A percentile compares a stretch with the other conserved stretches of the same genome.
phyloP scores from a whole-genome alignment of 805 yeast species.

The Wickerhamiella alocasiicola region DNA sequence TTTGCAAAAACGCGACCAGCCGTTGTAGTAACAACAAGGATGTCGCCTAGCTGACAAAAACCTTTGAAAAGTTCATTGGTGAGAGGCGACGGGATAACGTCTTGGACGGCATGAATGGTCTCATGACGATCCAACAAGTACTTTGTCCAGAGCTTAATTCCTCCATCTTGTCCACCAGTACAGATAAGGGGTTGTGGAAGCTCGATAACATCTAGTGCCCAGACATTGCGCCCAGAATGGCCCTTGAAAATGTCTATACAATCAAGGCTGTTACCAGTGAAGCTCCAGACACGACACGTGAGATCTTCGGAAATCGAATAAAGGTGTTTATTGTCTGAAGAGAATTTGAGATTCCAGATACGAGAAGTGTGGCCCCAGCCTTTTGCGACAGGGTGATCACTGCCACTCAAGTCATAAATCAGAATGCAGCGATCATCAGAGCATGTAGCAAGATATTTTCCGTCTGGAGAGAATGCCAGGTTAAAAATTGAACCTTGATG shows the following conservation, averaged over 20 bases:
- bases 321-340: constrained; percentile 30
- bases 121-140: constrained; percentile 3
- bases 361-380: constrained; percentile 98
- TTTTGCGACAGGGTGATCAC: constrained; percentile 48
- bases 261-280: constrained; percentile 24
- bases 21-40: constrained; percentile 3
- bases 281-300: constrained; percentile 66
- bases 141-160: constrained; percentile 46
- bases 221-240: constrained; percentile 75
- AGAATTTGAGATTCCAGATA: constrained; percentile 69
- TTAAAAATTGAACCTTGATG: constrained; percentile 92
- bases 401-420: constrained; percentile 51
- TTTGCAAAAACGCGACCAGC: constrained; percentile 10
- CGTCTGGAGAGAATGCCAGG: constrained; percentile 47
- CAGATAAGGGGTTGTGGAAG: constrained; percentile 35
- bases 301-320: constrained; percentile 80
- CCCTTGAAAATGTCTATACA: constrained; percentile 45
- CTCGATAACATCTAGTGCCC: constrained; percentile 35
- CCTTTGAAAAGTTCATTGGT: constrained; percentile 24
- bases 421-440: constrained; percentile 89
- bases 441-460: constrained; percentile 55
- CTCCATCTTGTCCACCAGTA: constrained; percentile 93
- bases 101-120: not conserved
- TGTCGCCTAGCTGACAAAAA: constrained; percentile 16
- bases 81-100: not conserved